Evolutionary conservation across 305 asterid genomes (phyloP), one percentile per base, ranked within the genome.

Genomic region (Solanum hybrid): DNA sequence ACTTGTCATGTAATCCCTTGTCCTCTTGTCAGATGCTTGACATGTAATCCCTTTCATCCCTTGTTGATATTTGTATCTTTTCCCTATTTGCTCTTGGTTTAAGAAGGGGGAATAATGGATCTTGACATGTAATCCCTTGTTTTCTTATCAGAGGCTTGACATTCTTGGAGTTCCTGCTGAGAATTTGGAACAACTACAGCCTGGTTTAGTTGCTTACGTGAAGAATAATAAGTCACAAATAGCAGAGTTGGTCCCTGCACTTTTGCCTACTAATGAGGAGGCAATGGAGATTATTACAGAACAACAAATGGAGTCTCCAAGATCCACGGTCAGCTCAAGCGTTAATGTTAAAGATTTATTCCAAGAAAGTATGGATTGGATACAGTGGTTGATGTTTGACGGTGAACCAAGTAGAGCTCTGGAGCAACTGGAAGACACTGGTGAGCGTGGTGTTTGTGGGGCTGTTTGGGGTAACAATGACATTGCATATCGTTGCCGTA

Each of bases 371-470:
- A 89, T 96, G 92, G 38, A 69, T 72, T 98, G 99, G 99, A 88
- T 96, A 93, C 96, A 92, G 91, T 98, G 99, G 99, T 90, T 98
- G 95, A 98, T 98, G 99, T 98, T 98, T 38, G 97, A 95, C 86
- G 93, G 95, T 34, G 95, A 96, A 20, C 99, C 98, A 7, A 84
- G 89, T 24, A 69, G 80, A 86, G 95, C 96, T 16, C 92, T 98
- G n/a, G 93, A 93, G 87, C 90, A 90, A 91, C 94, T 98, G 87
- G 93, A 94, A 88, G 92, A 95, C 92, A 92, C 93, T 88, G 93
- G 95, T 60, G 94, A 95, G 89, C 96, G 95, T 37, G 98, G 99
- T 88, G 98, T 98, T 88, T 97, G 99, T 92, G 99, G 98, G 89
- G 94, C 97, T 72, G 96, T 96, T 86, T 96, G 98, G 98, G 97